Percentiles rank a stretch among this genome's conserved stretches.
These are phyloP conservation scores for Durotheca rogersii DNA, from an alignment of 495 filamentous ascomycete genomes.

Conservation along the genomic window DNA sequence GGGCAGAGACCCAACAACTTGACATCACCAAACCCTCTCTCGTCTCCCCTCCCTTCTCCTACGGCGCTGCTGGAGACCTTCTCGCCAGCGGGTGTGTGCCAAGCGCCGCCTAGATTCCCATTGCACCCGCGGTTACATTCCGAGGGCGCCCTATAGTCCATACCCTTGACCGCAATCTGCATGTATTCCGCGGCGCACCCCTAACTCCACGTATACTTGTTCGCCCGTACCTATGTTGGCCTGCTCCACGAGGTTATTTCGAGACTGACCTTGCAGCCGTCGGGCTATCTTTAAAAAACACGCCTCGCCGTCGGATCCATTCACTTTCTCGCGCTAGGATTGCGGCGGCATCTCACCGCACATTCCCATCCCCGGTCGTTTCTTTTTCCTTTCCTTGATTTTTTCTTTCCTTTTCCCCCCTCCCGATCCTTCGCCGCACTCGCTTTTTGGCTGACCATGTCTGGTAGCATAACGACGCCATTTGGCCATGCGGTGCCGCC, in stretches of 20 bases:
- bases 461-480: constrained; percentile 16
- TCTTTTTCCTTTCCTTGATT: too few species aligned
- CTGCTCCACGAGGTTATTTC: background rate
- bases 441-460: constrained; percentile 8
- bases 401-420: too few species aligned
- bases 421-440: background rate
- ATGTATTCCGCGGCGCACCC: background rate
- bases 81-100: background rate
- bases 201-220: background rate
- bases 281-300: background rate
- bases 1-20: too few species aligned
- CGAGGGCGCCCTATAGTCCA: background rate
- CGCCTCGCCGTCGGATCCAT: background rate
- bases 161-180: background rate
- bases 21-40: too few species aligned
- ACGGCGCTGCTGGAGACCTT: background rate
- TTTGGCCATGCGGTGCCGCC: constrained; percentile 20
- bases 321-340: background rate
- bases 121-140: background rate
- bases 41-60: background rate
- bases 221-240: background rate
- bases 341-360: background rate
- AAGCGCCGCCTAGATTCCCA: background rate
- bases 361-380: background rate
- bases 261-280: background rate